Evolutionary conservation across 2,329 filamentous ascomycete genomes (phyloP), one percentile per base, ranked within the genome.

Genomic region (Cladophialophora yegresii): DNA sequence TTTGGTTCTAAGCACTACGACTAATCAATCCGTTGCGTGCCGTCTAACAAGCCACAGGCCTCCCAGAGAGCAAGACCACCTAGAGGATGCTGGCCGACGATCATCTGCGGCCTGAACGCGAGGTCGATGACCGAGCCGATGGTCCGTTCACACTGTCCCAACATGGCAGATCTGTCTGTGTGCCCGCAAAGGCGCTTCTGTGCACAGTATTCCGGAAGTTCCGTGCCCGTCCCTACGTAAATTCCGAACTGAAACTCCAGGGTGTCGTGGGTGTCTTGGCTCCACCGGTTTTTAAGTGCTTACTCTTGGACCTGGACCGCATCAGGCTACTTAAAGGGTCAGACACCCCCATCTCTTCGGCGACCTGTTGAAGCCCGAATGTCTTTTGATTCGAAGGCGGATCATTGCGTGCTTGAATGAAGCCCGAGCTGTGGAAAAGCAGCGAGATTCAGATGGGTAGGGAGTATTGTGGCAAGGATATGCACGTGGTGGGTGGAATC

Each of bases 301-400:
- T 40, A 59, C 47, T 36, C 16, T 54, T 20, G 28, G 9, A 59
- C 30, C 57, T 40, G 12, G 57, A 12, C 20, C 47, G n/a, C 10
- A 16, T 30, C 26, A 59, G 50, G 56, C 23, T 59, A 59, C 57
- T 59, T 59, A 53, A 59, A 51, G 57, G 7, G 45, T 47, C 49
- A 59, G 45, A 26, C 20, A 28, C 45, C 30, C 57, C 57, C 16
- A 4, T 59, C 47, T 10, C 26, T 51, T 59, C 57, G 57, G 57
- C 28, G 57, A 59, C 57, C 45, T 59, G 10, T 16, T 59, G 47
- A 59, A 59, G 57, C 57, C 57, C 57, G 57, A 53, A 16, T 26
- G 30, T 26, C 20, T 22, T 51, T 43, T 59, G 57, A 59, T 59
- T 59, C 57, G 57, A 59, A 32, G 16, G 26, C 9, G 10, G 20